Percentiles rank a stretch among this genome's conserved stretches.
Conservation (phyloP, 2,329 filamentous ascomycete genomes). For the Fusarium coicis region DNA sequence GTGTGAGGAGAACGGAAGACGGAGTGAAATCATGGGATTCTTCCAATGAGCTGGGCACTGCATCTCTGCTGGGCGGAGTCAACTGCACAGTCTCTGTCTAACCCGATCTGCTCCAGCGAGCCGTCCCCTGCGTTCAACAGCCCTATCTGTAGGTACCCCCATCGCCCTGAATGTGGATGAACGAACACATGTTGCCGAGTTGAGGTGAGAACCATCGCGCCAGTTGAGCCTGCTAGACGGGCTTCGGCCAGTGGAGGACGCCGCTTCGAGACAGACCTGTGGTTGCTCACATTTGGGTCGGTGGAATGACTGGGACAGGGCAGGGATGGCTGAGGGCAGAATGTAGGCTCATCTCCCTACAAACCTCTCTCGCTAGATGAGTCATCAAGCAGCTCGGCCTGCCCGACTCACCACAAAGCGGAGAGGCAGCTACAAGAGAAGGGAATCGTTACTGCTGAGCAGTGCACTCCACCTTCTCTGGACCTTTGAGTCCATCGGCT, state of each 20-base stretch:
- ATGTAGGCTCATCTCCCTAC: conserved; percentile 47
- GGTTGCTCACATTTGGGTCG: conserved; percentile 23
- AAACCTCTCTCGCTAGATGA: conserved; percentile 23
- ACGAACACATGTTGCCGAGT: conserved; percentile 25
- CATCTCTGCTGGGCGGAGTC: conserved; percentile 49
- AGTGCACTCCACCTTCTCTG: conserved; percentile 31
- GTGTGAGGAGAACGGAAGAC: conserved; percentile 38
- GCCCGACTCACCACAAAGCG: conserved; percentile 7
- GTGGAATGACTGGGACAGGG: conserved; percentile 12
- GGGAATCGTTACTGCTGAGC: conserved; percentile 37
- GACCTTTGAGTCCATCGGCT: conserved; percentile 33
- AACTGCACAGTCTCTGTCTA: conserved; percentile 41
- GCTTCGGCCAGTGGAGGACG: conserved; percentile 32
- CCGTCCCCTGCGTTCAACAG: conserved; percentile 6
- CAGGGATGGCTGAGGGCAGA: conserved; percentile 35
- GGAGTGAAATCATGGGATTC: conserved; percentile 44
- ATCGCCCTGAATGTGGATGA: conserved; percentile 16
- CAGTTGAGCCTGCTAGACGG: conserved; percentile 42
- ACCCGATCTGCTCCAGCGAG: conserved; percentile 34
- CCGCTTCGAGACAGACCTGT: conserved; percentile 32
- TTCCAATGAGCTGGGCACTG: conserved; percentile 46
- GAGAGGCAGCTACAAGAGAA: conserved; percentile 31
- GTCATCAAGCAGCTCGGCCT: conserved; percentile 34
- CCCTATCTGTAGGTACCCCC: not conserved
- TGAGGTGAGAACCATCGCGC: conserved; percentile 30